Evolutionary conservation across 208 protist species (phyloP).

Genomic region (Trypanosoma caninum): DNA sequence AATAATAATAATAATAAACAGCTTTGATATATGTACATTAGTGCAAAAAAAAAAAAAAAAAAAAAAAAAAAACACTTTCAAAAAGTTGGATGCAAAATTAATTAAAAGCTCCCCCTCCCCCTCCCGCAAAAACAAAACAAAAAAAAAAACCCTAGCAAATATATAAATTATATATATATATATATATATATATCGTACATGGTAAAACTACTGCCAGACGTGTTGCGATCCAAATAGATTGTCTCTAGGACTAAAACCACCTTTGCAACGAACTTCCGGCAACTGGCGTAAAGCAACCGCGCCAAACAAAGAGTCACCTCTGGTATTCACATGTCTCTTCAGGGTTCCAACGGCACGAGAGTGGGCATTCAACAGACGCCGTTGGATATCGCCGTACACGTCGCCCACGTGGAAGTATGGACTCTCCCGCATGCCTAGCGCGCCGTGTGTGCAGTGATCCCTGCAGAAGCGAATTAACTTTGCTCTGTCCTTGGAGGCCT

Average conservation of each 20-base stretch:
- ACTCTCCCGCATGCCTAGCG: constrained; percentile 34
- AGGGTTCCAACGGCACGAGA: background rate
- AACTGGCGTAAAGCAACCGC: constrained; percentile 5
- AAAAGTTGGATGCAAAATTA: background rate
- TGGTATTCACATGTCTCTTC: background rate
- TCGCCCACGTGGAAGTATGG: constrained; percentile 35
- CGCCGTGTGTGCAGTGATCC: constrained; percentile 28
- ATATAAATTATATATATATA: background rate
- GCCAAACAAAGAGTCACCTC: constrained; percentile 31
- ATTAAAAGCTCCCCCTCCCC: no score
- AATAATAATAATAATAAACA: constrained; percentile 2
- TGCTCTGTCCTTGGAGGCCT: background rate
- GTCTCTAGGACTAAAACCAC: constrained; percentile 12
- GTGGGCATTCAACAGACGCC: background rate
- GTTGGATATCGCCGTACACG: constrained; percentile 26
- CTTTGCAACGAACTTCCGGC: constrained; percentile 13
- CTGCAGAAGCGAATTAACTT: constrained; percentile 26
- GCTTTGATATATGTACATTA: no score
- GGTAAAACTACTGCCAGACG: background rate
- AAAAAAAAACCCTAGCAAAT: background rate
- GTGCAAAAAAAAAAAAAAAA: no score
- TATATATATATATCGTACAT: no score
- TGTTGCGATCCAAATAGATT: constrained; percentile 23
- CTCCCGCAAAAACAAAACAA: no score
- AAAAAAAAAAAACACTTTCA: background rate